Percentiles rank a stretch among this genome's conserved stretches.
Evolutionary conservation across 495 filamentous ascomycete genomes (phyloP).

Genomic region (Penicillium paxilli): DNA sequence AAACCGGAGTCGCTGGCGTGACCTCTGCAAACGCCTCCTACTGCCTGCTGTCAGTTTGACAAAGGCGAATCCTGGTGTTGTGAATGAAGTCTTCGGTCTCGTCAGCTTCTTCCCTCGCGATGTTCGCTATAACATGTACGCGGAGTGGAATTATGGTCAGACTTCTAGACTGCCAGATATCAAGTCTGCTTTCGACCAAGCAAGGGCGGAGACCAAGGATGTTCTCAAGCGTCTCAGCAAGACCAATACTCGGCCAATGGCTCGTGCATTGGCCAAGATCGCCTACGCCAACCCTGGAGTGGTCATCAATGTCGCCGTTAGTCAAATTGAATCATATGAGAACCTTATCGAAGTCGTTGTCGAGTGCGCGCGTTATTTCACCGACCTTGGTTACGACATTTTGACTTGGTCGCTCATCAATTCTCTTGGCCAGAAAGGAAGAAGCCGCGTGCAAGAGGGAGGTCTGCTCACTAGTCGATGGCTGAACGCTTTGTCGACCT

Average conservation of each 20-base stretch:
- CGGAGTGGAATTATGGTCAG: conserved; percentile 82
- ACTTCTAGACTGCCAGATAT: conserved; percentile 77
- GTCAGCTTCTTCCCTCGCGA: conserved; percentile 74
- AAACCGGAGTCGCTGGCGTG: conserved; percentile 73
- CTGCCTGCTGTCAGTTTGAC: conserved; percentile 83
- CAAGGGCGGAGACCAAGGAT: conserved; percentile 73
- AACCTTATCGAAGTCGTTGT: conserved; percentile 92
- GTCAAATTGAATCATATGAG: conserved; percentile 86
- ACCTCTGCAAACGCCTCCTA: conserved; percentile 77
- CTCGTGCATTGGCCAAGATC: conserved; percentile 80
- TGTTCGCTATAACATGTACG: conserved; percentile 83
- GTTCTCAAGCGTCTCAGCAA: conserved; percentile 82
- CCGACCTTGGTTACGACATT: conserved; percentile 87
- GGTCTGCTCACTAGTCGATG: conserved; percentile 87
- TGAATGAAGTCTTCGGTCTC: conserved; percentile 81
- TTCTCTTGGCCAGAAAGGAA: conserved; percentile 69
- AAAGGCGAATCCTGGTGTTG: conserved; percentile 76
- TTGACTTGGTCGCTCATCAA: conserved; percentile 86
- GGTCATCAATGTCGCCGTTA: conserved; percentile 82
- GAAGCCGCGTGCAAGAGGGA: conserved; percentile 76
- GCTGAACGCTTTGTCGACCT: conserved; percentile 80
- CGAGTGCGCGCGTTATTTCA: conserved; percentile 91
- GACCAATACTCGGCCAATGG: conserved; percentile 81
- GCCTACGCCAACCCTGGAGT: conserved; percentile 85
- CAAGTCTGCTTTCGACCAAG: conserved; percentile 72